Base-by-base conservation (phyloP, 192 early-diverging fungal genomes). In the Backusella macrospora region DNA sequence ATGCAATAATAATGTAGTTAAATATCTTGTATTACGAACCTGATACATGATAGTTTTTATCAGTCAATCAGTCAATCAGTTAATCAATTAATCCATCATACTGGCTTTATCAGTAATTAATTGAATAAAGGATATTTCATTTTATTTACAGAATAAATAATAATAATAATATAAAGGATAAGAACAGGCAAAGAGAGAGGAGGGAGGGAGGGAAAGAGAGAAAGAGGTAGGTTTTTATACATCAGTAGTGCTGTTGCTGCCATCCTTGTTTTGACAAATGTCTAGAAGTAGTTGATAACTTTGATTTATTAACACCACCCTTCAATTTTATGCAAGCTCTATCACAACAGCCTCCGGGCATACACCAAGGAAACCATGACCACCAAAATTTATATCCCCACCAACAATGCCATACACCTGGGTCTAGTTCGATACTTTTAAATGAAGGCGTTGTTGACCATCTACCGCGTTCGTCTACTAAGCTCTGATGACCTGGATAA, bases 381-480 rank as follows among this genome's bases (percentile, higher is more conserved):
- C 67, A 68, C 67, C 67, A 68, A 34, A 68, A 68, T 15, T 68
- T 47, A 46, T 68, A 68, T 6, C 67, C 67, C 67, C 67, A 68
- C 67, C 67, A 68, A 29, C 67, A 68, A 68, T 68, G 42, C 67
- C 67, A 68, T 1, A 68, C 8, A 6, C 67, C 45, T 23, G 67
- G 42, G 29, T 68, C 67, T 44, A 68, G 12, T 44, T 68, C 45
- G 43, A 68, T 68, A 46, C 67, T 68, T 16, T 45, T 68, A 26
- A 68, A 68, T 34, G 67, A 68, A 26, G 37, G 38, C 0, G 67
- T 26, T 1, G 67, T 34, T 21, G 67, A 68, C 67, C 67, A 68
- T 47, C 67, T 26, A 16, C 34, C 65, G 21, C 21, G 37, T 15
- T 66, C 65, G 12, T 68, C 67, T 2, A 68, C 67, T 47, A 68